Evolutionary conservation across 139 green algal genomes (phyloP), one percentile per base, ranked within the genome.

Genomic region (Chlorella ohadii): DNA sequence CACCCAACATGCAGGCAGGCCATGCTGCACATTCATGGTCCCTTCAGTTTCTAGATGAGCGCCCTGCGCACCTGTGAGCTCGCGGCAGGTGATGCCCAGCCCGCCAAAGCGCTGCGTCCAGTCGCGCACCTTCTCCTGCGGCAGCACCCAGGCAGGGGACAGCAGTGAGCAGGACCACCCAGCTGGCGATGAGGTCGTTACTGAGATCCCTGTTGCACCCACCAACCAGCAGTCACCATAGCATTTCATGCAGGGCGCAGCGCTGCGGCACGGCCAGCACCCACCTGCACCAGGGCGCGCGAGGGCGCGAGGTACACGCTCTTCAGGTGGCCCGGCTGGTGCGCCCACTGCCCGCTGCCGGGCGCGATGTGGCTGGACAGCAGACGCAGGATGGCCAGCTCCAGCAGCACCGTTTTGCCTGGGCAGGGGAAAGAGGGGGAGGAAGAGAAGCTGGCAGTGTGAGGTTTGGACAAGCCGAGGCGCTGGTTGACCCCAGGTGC

Each of bases 331-430:
- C 81, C 89, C 23, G 56, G 87, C 72, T 70, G 71, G 74, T 82
- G 66, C 19, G 22, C 27, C 28, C 64, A 59, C 65, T 89, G 85
- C 17, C 72, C 51, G 34, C 77, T 74, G 15, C 83, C n/a, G 6
- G 47, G 20, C 17, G 67, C n/a, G 33, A 95, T 82, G 44, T 82
- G 73, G 31, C 36, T 34, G 2, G 77, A 87, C 38, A 98, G 72
- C 80, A 97, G 51, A 0, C 91, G 84, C 41, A 98, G 76, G n/a
- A 98, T 91, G 0, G 92, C 93, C 63, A 99, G 92, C 90, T 99
- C 97, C 90, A 99, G 91, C 2, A 98, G 86, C 3, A 94, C 94
- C 3, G 97, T 99, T 83, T 99, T 99, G 72, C 97, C 97, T 82
- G 59, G 22, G 31, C 59, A 33, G 59, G 22, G 23, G 15, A 22